A percentile compares a stretch with the other conserved stretches of the same genome.
Evolutionary conservation across 73 alveolate genomes (phyloP).

Genomic region (Paramecium tetraurelia): DNA sequence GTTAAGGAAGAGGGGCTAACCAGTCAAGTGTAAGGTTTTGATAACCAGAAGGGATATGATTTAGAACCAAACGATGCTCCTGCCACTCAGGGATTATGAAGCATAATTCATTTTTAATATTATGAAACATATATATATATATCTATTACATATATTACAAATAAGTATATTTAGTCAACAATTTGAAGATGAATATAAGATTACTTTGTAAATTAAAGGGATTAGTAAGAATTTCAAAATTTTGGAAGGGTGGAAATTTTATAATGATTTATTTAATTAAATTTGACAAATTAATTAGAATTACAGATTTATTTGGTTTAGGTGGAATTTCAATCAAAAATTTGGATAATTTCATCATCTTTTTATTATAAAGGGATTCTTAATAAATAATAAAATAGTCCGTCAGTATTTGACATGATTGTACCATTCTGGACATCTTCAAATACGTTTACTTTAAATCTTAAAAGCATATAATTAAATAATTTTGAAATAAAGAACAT

Average conservation of each 20-base stretch:
- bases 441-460: not conserved
- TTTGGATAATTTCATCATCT: not conserved
- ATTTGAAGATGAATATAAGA: too few species aligned
- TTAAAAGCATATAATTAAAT: not conserved
- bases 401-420: not conserved
- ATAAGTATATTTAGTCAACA: too few species aligned
- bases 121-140: not conserved
- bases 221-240: not conserved
- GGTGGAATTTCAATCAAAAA: not conserved
- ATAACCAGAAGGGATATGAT: not conserved
- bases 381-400: not conserved
- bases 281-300: not conserved
- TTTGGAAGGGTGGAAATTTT: not conserved
- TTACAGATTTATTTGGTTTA: not conserved
- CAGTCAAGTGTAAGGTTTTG: not conserved
- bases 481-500: not conserved
- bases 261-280: not conserved
- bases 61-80: conserved; percentile 10
- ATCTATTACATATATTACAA: too few species aligned
- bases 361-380: not conserved
- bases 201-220: too few species aligned
- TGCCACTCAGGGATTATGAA: conserved; percentile 27
- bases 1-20: not conserved
- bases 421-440: not conserved
- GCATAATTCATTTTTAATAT: not conserved